Evolutionary conservation across 306 rosid genomes (phyloP).

Genomic region (Mucuna pruriens): DNA sequence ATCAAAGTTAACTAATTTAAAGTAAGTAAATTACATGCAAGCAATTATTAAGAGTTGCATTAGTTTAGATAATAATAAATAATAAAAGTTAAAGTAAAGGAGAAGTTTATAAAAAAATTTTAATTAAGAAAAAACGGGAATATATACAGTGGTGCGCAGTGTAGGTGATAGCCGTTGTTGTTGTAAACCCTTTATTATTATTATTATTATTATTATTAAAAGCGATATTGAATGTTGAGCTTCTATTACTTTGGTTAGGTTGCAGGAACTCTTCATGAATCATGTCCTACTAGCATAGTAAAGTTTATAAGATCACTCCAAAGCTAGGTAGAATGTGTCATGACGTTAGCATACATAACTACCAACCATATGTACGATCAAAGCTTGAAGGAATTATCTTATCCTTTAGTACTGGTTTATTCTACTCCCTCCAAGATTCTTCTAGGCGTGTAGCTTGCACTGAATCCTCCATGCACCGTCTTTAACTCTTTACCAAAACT

Average conservation of each 20-base stretch:
- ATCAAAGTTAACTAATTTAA: not conserved
- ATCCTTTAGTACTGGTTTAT: not conserved
- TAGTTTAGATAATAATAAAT: not conserved
- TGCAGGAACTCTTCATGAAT: not conserved
- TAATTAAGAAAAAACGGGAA: not conserved
- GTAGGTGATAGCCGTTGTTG: not conserved
- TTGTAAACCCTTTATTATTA: too few species aligned
- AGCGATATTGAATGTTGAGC: too few species aligned
- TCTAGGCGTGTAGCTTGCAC: not conserved
- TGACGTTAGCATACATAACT: not conserved
- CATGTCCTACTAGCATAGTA: not conserved
- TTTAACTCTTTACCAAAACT: not conserved
- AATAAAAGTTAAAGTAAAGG: too few species aligned
- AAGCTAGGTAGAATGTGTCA: not conserved
- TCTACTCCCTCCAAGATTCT: not conserved
- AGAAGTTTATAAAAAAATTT: not conserved
- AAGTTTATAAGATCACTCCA: not conserved
- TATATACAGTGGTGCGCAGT: too few species aligned
- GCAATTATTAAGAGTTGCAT: not conserved
- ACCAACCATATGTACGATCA: not conserved
- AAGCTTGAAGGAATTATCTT: not conserved
- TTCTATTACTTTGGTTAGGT: not conserved
- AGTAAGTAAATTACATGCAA: not conserved
- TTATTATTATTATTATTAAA: too few species aligned
- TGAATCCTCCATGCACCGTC: not conserved